Conservation (phyloP, 129 eudicot genomes). For the Lonicera japonica region DNA sequence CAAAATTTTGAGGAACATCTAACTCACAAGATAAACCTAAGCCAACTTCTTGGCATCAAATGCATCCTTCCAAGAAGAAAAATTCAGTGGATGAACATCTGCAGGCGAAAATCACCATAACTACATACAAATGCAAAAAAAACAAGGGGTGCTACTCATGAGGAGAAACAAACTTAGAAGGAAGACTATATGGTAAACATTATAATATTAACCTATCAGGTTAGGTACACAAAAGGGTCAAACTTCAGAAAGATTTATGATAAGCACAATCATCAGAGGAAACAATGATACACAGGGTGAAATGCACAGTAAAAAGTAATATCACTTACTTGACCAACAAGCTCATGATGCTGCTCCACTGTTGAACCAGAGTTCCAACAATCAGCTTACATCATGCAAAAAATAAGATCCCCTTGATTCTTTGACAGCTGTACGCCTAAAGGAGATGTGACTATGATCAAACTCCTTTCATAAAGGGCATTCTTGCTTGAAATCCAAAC, state of each 20-base stretch:
- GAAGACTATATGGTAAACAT: background rate
- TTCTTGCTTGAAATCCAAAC: slow-evolving; percentile 14
- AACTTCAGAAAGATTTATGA: slow-evolving; percentile 1
- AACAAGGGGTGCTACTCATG: background rate
- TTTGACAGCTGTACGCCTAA: slow-evolving; percentile 14
- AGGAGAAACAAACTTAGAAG: background rate
- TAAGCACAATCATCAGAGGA: slow-evolving; percentile 12
- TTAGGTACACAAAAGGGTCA: background rate
- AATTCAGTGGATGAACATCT: background rate
- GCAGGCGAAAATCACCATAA: background rate
- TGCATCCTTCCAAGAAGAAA: background rate
- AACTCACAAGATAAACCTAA: background rate
- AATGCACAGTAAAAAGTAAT: slow-evolving; percentile 14
- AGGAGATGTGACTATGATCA: slow-evolving; percentile 17
- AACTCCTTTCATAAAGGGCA: slow-evolving; percentile 8
- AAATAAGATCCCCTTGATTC: slow-evolving; percentile 9
- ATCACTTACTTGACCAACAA: slow-evolving; percentile 41
- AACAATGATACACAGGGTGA: slow-evolving; percentile 9
- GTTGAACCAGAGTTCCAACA: slow-evolving; percentile 21
- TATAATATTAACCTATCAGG: background rate
- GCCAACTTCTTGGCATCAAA: background rate
- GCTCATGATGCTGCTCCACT: slow-evolving; percentile 27
- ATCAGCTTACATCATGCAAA: slow-evolving; percentile 23
- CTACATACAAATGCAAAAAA: background rate
- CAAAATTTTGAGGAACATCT: too few relatives aligned